Evolutionary conservation across 2,329 filamentous ascomycete species (phyloP), one percentile per base, ranked within the genome.

Genomic region (Nemania abortiva): DNA sequence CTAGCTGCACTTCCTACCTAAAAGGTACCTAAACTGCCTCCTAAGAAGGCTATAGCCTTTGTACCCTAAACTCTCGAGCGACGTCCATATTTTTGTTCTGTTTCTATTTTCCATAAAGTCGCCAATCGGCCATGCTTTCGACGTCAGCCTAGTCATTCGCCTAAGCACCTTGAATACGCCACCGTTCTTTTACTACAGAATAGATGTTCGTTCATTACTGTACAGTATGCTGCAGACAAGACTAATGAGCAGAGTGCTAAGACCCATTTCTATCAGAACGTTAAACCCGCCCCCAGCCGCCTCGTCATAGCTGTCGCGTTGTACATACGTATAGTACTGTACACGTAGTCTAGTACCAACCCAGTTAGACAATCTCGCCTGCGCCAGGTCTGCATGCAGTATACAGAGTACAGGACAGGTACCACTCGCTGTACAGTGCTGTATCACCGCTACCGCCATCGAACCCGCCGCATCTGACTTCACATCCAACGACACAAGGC

Each of bases 401-500:
- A 22, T 37, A 37, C 11, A 6, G n/a, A 9, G 45, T 20, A 20
- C 10, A 20, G 15, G n/a, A 4, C 22, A 50, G 47, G 47, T 50
- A 50, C 45, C 45, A 27, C 24, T 27, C 20, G 24, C 64, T 52
- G 66, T 47, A 50, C 58, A 42, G 39, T 63, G 49, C 68, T 49
- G 53, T 61, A 63, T 24, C 29, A 13, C 62, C 27, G n/a, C 47
- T 47, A 34, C 50, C 54, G 66, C 70, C 67, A 69, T 65, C 61
- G 67, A 70, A 70, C 64, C 69, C 70, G 74, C 72, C 67, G 70
- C 73, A 65, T 70, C 68, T 68, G 64, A 66, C 67, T 70, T 74
- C 70, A 73, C 75, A 72, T 75, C 74, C 62, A 31, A 69, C 65
- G 62, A 70, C 59, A 65, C 58, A 65, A 50, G 62, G 39, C 49